Conservation (phyloP, 805 yeast species). For the Candida rishiriensis region DNA sequence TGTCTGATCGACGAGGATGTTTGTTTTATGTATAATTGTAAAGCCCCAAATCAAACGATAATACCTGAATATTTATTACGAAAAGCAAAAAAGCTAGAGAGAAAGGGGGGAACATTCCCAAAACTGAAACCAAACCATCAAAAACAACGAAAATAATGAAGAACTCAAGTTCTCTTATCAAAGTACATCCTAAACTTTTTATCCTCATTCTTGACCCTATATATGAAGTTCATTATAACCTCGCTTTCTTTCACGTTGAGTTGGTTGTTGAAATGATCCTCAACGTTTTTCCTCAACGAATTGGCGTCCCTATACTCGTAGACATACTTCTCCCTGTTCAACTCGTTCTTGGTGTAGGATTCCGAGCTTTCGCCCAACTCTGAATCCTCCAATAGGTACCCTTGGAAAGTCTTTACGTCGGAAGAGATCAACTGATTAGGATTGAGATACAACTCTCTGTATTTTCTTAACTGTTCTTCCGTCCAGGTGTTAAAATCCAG, state of each 20-base stretch:
- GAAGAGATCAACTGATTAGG: slow-evolving; percentile 40
- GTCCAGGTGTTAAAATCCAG: slow-evolving; percentile 67
- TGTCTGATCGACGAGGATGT: not conserved
- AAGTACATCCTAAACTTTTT: slow-evolving; percentile 36
- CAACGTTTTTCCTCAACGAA: slow-evolving; percentile 26
- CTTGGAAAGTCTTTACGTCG: slow-evolving; percentile 60
- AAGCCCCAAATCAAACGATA: not conserved
- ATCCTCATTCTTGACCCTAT: slow-evolving; percentile 70
- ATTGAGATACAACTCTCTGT: slow-evolving; percentile 47
- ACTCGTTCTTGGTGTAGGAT: slow-evolving; percentile 25
- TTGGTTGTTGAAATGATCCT: slow-evolving; percentile 54
- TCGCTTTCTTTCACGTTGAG: slow-evolving; percentile 72
- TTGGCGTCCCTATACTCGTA: slow-evolving; percentile 29
- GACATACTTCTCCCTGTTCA: slow-evolving; percentile 22
- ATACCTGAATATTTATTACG: not conserved
- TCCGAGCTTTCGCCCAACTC: slow-evolving; percentile 70
- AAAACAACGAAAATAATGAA: not conserved
- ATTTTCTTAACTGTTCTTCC: slow-evolving; percentile 60
- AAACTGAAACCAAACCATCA: not conserved
- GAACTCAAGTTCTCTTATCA: slow-evolving; percentile 19
- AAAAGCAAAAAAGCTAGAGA: not conserved
- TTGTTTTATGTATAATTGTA: not conserved
- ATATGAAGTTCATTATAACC: slow-evolving; percentile 81
- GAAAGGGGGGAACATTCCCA: not conserved
- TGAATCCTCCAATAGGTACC: slow-evolving; percentile 59